Base-by-base conservation (phyloP, 257 asterid species). In the Penstemon barbatus region DNA sequence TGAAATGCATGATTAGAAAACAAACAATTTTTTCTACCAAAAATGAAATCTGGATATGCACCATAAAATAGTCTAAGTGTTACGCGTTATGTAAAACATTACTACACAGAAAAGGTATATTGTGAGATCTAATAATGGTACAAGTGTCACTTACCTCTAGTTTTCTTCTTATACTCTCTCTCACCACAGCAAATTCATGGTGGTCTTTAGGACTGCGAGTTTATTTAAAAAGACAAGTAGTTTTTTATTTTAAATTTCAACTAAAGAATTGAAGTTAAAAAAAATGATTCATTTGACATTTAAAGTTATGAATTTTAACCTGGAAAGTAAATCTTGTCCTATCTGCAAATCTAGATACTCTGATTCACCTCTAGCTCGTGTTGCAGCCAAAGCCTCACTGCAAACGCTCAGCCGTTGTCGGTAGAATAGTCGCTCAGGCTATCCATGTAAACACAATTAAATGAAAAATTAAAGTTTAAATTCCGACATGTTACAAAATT, bases 361-460 rank as follows among this genome's bases (percentile, higher is more conserved):
- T 8, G 96, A 78, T 82, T 67, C 82, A 65, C 99, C 97, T 79
- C 99, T 86, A 57, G 95, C 95, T 50, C 97, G 85, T 43, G 99
- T 93, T 80, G 78, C 99, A 69, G 99, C 99, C 81, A 94, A 84
- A 73, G 99, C 99, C 76, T 94, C 99, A 63, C 99, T 94, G 62
- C 68, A 82, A 70, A 94, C 72, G 25, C 74, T 91, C 63, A 89
- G 88, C 69, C 68, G 82, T 51, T 86, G 69, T 61, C 99, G 85
- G 57, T 92, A 83, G 81, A 94, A 94, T 54, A 94, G 86, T 79
- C 86, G 88, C 86, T 94, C 99, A 0, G 99, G 97, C 99, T 94
- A 75, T 75, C 58, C 69, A 76, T 50, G 70, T 61, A 64, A 51
- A 57, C 64, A 75, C 6, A 79, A 65, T 66, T 4, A 65, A 70